Base-by-base conservation (phyloP, 2,329 filamentous ascomycete species). In the Parascedosporium putredinis region DNA sequence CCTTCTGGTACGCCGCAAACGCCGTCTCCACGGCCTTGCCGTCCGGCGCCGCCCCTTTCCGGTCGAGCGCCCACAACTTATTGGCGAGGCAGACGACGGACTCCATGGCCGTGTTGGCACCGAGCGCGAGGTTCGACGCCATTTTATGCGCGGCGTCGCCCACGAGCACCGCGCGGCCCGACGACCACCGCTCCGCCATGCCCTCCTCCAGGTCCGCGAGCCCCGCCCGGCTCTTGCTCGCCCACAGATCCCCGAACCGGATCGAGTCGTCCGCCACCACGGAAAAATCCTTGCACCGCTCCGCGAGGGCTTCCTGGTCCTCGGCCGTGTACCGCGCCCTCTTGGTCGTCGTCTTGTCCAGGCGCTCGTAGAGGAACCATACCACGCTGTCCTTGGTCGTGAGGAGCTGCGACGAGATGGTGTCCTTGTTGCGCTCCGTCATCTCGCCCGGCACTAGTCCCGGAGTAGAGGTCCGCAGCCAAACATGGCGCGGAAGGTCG, bases 141-240 rank as follows among this genome's bases (percentile, higher is more conserved):
- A 64, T 59, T n/a, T 63, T 62, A 45, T 67, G 62, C 14, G 54
- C 58, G 1, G 64, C 53, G 43, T 68, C 65, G 1, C 65, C 65
- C 0, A 55, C 56, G 1, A 67, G 57, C 2, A 64, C 61, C 10
- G 66, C 55, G 2, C 62, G 62, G 10, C 58, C 60, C 10, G 53
- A 54, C 4, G 55, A 59, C 58, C 62, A 66, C 25, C 57, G 52
- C 22, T 58, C 29, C 3, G 62, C 54, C 2, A 66, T 51, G 1
- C 64, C 64, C 31, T 67, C 62, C 23, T 65, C 60, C 4, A 67
- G 54, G 43, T 62, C 57, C 1, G 58, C 51, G 54, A 64, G 52
- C 5, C 58, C 58, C 5, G n/a, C 52, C 2, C 43, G 31, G 45
- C 47, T 38, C 14, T 18, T 31, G 5, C 43, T 31, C 16, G 23